Conservation (phyloP, 129 eudicot genomes). For the Daucus carota region DNA sequence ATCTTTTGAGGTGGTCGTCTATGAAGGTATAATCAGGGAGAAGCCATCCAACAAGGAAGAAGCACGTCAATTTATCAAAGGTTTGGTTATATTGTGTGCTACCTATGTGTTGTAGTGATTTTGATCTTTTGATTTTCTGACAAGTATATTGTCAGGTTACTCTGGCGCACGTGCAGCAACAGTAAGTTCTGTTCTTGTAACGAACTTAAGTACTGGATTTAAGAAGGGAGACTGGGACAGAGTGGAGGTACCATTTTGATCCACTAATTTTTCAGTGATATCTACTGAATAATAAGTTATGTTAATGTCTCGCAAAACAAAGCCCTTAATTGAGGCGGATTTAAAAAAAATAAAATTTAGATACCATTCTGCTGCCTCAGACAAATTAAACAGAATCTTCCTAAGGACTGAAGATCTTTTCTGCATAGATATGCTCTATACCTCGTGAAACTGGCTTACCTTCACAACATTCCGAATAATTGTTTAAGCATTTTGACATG, state of each 20-base stretch:
- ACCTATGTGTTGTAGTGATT: conserved; percentile 7
- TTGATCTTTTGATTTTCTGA: conserved; percentile 15
- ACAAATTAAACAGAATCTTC: neutral
- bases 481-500: neutral
- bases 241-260: conserved; percentile 61
- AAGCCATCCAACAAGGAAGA: conserved; percentile 75
- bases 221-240: conserved; percentile 75
- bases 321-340: neutral
- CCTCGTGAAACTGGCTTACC: neutral
- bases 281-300: neutral
- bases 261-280: no score
- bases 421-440: neutral
- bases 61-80: conserved; percentile 77
- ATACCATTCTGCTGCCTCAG: neutral
- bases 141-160: conserved; percentile 39
- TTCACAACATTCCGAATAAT: neutral
- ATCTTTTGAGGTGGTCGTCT: conserved; percentile 89
- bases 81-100: conserved; percentile 21
- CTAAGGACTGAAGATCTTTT: neutral
- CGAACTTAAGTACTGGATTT: conserved; percentile 61
- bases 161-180: conserved; percentile 67
- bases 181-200: conserved; percentile 76
- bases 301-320: neutral
- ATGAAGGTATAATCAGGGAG: conserved; percentile 81
- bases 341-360: no score